Conservation (phyloP, 495 filamentous ascomycete species). For the Astrothelium subdiscretum region DNA sequence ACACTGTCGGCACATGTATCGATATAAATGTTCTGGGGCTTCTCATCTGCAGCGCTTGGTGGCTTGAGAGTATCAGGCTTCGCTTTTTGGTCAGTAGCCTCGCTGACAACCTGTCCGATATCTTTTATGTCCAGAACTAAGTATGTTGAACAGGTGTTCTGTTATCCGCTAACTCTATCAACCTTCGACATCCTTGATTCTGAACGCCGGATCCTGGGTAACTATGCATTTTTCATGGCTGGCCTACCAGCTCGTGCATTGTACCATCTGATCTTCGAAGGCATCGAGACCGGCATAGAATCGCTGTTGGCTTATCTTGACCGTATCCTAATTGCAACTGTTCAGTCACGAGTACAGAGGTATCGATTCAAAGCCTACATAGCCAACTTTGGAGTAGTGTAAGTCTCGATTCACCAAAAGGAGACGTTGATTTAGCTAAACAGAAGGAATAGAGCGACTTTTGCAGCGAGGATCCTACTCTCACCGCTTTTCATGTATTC, state of each 20-base stretch:
- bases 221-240: not conserved
- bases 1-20: not conserved
- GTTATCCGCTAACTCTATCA: not conserved
- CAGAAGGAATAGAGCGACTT: not conserved
- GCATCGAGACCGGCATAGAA: not conserved
- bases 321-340: not conserved
- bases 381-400: not conserved
- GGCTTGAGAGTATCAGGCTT: not conserved
- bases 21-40: not conserved
- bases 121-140: not conserved
- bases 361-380: not conserved
- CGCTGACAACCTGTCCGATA: not conserved
- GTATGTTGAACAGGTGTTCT: not conserved
- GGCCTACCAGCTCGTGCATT: not conserved
- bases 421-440: not conserved
- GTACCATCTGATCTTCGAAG: not conserved
- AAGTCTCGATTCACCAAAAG: not conserved
- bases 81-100: not conserved
- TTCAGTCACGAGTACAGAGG: not conserved
- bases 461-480: not conserved
- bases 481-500: not conserved
- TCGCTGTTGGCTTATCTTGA: not conserved
- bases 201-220: not conserved
- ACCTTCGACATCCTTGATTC: not conserved
- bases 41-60: not conserved